Base-by-base conservation (phyloP, 208 protist genomes). In the Crithidia thermophila region DNA sequence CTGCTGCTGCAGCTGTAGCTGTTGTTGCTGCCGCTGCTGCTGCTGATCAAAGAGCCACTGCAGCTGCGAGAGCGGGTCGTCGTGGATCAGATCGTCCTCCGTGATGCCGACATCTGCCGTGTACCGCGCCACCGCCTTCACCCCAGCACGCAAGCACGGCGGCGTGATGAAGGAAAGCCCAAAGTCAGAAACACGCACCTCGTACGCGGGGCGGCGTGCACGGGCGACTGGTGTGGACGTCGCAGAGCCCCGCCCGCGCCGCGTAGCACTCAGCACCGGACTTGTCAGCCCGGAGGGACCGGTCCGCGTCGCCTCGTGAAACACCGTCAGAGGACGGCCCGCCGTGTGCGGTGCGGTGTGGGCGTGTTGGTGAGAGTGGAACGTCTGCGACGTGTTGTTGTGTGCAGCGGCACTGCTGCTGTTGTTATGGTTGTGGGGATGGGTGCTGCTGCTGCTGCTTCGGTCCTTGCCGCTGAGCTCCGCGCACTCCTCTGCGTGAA, bases 121-220 rank as follows among this genome's bases (percentile, higher is more conserved):
- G 45, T 72, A 51, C 37, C 21, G 46, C 31, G 39, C 39, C 36
- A 84, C 28, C 51, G 37, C 60, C 18, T 43, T 66, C 53, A 75
- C 66, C 9, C 77, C 78, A 18, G 55, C 42, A 0, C 77, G 77
- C 61, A 81, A 62, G 21, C 58, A 69, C 20, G 68, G 77, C 10
- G 80, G 80, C 34, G 84, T 61, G 30, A 90, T 52, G 34, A 85
- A 78, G 51, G 75, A 81, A 8, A 78, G 67, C 10, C 77, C 75
- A 45, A 84, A 78, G 55, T 82, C 77, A 2, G 72, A 71, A 4
- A 90, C 53, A 34, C 82, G 71, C 21, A 87, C 74, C 23, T 72
- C 55, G 64, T 82, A 85, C 46, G 67, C 67, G 10, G 27, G 47
- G 5, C 66, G 72, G 34, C 47, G 55, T 28, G 1, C 63, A 42